Conservation (phyloP, 2,329 filamentous ascomycete species). For the Penicillium griseofulvum region DNA sequence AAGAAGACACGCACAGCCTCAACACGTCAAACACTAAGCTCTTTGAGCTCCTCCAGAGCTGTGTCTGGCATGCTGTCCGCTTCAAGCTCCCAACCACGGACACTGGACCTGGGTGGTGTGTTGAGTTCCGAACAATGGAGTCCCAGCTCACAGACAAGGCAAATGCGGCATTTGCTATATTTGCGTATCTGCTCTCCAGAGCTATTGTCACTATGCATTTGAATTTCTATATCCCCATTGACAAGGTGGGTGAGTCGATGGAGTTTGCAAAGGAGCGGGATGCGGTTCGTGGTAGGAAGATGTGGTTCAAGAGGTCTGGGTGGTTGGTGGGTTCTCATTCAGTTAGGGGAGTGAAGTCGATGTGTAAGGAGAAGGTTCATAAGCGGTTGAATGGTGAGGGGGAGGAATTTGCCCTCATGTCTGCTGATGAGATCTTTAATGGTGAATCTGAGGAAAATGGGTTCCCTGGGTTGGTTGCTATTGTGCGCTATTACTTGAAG, state of each 20-base stretch:
- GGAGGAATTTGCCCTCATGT: conserved; percentile 5
- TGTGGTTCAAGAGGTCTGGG: conserved; percentile 77
- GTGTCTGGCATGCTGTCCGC: conserved; percentile 16
- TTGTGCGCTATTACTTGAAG: conserved; percentile 12
- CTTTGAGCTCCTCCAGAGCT: conserved; percentile 18
- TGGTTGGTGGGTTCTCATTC: background rate
- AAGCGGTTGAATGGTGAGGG: background rate
- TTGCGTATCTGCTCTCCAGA: conserved; percentile 84
- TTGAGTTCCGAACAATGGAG: conserved; percentile 92
- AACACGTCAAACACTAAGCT: conserved; percentile 8
- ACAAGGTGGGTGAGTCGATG: conserved; percentile 84
- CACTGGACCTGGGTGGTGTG: conserved; percentile 84
- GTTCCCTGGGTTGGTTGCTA: conserved; percentile 12
- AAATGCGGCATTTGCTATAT: conserved; percentile 87
- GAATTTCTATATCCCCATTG: conserved; percentile 87
- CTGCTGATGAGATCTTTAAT: conserved; percentile 14
- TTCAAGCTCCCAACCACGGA: conserved; percentile 57
- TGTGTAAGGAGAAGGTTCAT: background rate
- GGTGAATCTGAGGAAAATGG: conserved; percentile 3
- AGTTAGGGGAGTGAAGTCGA: background rate
- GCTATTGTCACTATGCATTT: conserved; percentile 83
- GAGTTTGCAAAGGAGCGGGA: conserved; percentile 77
- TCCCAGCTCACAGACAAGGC: conserved; percentile 93
- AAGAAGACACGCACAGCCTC: conserved; percentile 10
- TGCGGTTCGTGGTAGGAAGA: conserved; percentile 71